Conservation (phyloP, 495 filamentous ascomycete genomes). For the Hypoxylon cercidicola region DNA sequence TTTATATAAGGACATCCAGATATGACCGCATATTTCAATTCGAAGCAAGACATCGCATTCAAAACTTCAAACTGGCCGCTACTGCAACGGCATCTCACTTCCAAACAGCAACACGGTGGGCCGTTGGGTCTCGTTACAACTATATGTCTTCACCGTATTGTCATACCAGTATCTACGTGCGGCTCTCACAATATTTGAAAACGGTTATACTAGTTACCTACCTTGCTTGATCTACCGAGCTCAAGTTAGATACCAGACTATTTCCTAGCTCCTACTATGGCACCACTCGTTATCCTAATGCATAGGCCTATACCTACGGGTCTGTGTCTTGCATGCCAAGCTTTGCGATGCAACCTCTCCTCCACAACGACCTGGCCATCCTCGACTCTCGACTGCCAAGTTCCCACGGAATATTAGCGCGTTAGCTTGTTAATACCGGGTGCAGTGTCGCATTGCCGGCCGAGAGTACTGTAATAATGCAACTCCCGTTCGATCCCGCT, state of each 20-base stretch:
- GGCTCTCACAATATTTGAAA: constrained; percentile 15
- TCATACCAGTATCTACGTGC: constrained; percentile 8
- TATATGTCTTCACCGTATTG: constrained; percentile 3
- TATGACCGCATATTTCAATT: constrained; percentile 30
- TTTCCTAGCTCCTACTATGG: constrained; percentile 1
- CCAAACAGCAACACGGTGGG: constrained; percentile 2
- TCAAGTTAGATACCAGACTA: constrained; percentile 14
- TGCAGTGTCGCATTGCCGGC: constrained; percentile 27
- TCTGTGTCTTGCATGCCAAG: constrained; percentile 44
- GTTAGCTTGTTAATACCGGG: constrained; percentile 26
- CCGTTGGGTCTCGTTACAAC: constrained; percentile 4
- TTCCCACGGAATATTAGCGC: constrained; percentile 24
- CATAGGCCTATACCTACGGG: constrained; percentile 17
- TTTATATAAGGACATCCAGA: constrained; percentile 28
- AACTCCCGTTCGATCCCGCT: constrained; percentile 24
- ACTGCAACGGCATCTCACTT: constrained; percentile 1
- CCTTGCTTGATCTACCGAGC: constrained; percentile 15
- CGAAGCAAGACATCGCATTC: constrained; percentile 16
- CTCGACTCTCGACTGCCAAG: not conserved
- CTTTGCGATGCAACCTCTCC: constrained; percentile 42
- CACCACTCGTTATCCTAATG: constrained; percentile 9
- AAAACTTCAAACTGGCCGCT: constrained; percentile 3
- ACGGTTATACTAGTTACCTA: not conserved
- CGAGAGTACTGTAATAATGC: constrained; percentile 35
- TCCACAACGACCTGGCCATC: constrained; percentile 22